Conservation (phyloP, 331 rosid species). For the Spiraea crenata region DNA sequence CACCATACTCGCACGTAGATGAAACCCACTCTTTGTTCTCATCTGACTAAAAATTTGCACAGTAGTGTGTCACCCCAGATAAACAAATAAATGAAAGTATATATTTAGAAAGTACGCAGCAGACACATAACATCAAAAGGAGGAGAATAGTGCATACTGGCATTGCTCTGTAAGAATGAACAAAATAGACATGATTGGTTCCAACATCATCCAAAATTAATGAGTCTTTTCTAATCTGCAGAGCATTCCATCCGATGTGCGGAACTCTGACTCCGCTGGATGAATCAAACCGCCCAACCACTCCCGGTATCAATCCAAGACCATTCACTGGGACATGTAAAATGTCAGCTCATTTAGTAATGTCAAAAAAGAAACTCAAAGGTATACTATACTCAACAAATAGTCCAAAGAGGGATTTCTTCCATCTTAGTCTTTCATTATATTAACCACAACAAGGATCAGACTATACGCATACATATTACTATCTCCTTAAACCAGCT, state of each 20-base stretch:
- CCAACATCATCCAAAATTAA: conserved; percentile 87
- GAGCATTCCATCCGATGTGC: conserved; percentile 97
- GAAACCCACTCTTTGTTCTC: conserved; percentile 86
- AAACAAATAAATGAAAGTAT: conserved; percentile 18
- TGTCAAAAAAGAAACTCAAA: no score
- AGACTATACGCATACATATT: no score
- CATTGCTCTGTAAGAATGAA: conserved; percentile 89
- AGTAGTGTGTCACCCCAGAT: conserved; percentile 8
- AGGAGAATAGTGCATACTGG: conserved; percentile 51
- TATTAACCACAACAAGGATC: no score
- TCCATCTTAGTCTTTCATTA: no score
- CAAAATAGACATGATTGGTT: conserved; percentile 80
- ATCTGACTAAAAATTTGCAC: conserved; percentile 55
- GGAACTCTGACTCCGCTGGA: conserved; percentile 90
- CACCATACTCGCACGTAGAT: conserved; percentile 88
- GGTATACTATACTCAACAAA: no score
- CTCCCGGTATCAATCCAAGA: conserved; percentile 94
- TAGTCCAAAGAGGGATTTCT: no score
- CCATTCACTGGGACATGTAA: conserved; percentile 64
- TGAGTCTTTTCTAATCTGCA: conserved; percentile 57
- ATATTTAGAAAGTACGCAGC: conserved; percentile 1
- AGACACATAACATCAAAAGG: not conserved
- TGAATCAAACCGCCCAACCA: conserved; percentile 87
- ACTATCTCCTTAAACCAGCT: not conserved
- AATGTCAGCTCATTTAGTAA: not conserved